Conservation (phyloP, 768 basidiomycete genomes). For the Amylocystis lapponica region DNA sequence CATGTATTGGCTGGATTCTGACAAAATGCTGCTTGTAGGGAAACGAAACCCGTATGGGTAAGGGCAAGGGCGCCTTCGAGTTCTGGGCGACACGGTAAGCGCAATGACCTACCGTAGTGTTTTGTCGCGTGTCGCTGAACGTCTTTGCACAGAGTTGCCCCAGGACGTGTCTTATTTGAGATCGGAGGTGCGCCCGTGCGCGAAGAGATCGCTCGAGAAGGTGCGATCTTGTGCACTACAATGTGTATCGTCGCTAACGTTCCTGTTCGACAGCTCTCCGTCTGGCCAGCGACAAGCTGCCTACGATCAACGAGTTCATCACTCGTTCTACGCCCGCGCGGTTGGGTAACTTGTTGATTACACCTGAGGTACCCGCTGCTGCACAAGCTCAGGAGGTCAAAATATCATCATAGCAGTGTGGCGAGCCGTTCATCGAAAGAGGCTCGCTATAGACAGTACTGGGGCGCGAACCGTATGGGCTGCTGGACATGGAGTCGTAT, state of each 20-base stretch:
- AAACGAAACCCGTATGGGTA: conserved; percentile 99
- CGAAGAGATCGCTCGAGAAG: conserved; percentile 89
- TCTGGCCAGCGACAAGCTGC: conserved; percentile 83
- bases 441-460: conserved; percentile 36
- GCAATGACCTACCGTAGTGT: no score
- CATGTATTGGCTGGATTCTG: background rate
- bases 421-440: conserved; percentile 30
- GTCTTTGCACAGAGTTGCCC: conserved; percentile 78
- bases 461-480: conserved; percentile 27
- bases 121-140: background rate
- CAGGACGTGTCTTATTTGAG: conserved; percentile 89
- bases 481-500: conserved; percentile 28
- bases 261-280: conserved; percentile 57
- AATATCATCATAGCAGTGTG: conserved; percentile 25
- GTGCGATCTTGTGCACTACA: conserved; percentile 36
- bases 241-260: conserved; percentile 1
- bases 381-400: background rate
- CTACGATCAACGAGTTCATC: conserved; percentile 86
- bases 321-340: conserved; percentile 61
- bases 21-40: conserved; percentile 44
- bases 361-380: conserved; percentile 8
- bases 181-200: conserved; percentile 87
- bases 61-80: conserved; percentile 97
- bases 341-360: conserved; percentile 58
- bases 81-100: conserved; percentile 90